phyloP scores from a whole-genome alignment of 2,329 filamentous ascomycete genomes.

The Akanthomyces uredinophilus region DNA sequence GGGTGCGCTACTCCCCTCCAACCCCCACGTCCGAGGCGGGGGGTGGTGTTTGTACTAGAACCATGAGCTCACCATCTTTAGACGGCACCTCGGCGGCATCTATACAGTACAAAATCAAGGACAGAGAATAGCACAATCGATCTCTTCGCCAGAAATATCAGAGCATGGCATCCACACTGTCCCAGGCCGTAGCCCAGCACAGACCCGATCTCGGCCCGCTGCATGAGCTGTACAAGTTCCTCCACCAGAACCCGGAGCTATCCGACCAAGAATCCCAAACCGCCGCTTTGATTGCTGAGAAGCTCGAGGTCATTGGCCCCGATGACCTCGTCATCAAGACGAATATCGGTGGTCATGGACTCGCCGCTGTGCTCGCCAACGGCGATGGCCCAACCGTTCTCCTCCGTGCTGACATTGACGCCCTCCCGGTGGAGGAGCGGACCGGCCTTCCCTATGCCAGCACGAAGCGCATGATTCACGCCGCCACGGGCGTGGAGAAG shows the following conservation, averaged over 20 bases:
- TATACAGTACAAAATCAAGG: background rate
- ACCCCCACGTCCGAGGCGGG: constrained; percentile 8
- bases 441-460: constrained; percentile 54
- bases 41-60: background rate
- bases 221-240: constrained; percentile 47
- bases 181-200: constrained; percentile 2
- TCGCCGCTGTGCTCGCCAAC: constrained; percentile 52
- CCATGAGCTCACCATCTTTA: background rate
- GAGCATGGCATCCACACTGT: constrained; percentile 6
- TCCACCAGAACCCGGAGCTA: constrained; percentile 55
- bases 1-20: background rate
- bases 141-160: background rate
- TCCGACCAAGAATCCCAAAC: constrained; percentile 52
- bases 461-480: constrained; percentile 30
- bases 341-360: constrained; percentile 52
- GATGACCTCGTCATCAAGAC: constrained; percentile 34
- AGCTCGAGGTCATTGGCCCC: constrained; percentile 27
- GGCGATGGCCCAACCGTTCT: constrained; percentile 50
- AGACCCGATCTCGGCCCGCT: constrained; percentile 6
- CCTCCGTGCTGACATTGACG: constrained; percentile 59
- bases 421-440: constrained; percentile 50
- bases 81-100: background rate
- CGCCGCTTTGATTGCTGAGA: constrained; percentile 38
- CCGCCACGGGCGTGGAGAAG: constrained; percentile 41
- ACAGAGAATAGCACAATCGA: background rate